Percentiles rank a stretch among this genome's conserved stretches.
phyloP scores from a whole-genome alignment of 345 rosid genomes.

The Microcos paniculata region DNA sequence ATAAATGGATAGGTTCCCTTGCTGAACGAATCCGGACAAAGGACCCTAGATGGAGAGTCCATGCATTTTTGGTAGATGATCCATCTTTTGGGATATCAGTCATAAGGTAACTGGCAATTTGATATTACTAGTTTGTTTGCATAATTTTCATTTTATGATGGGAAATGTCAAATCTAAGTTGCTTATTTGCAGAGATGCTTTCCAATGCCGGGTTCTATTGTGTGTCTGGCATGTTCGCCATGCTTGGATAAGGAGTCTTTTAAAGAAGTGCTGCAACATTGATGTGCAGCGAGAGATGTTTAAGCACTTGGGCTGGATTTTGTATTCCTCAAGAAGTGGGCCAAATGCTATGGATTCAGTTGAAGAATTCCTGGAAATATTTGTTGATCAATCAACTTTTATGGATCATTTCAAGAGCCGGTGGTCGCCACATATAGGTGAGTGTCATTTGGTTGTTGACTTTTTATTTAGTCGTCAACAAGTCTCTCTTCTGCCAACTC shows the following conservation, averaged over 20 bases:
- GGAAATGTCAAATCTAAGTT: conserved; percentile 10
- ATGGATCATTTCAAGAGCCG: conserved; percentile 46
- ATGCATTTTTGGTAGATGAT: conserved; percentile 46
- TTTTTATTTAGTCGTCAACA: neutral
- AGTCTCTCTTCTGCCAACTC: neutral
- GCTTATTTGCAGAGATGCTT: conserved; percentile 44
- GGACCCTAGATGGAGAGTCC: conserved; percentile 48
- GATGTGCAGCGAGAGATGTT: conserved; percentile 51
- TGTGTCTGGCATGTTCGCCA: conserved; percentile 49
- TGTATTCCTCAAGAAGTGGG: conserved; percentile 40
- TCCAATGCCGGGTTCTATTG: conserved; percentile 45
- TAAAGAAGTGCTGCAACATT: conserved; percentile 42
- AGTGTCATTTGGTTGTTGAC: conserved; percentile 18
- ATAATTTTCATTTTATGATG: neutral
- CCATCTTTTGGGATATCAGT: conserved; percentile 40
- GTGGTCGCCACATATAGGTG: conserved; percentile 49
- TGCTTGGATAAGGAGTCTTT: conserved; percentile 51
- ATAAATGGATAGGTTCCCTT: conserved; percentile 48
- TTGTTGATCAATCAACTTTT: conserved; percentile 48
- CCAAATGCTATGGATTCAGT: conserved; percentile 35
- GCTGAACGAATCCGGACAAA: conserved; percentile 44
- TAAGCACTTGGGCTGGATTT: conserved; percentile 46
- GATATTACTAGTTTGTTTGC: conserved; percentile 2
- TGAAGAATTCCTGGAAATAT: conserved; percentile 52
- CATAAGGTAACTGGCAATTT: conserved; percentile 35